These are phyloP conservation scores for Fragilaria radians DNA, from an alignment of 108 stramenopile genomes.

Conservation along the genomic window DNA sequence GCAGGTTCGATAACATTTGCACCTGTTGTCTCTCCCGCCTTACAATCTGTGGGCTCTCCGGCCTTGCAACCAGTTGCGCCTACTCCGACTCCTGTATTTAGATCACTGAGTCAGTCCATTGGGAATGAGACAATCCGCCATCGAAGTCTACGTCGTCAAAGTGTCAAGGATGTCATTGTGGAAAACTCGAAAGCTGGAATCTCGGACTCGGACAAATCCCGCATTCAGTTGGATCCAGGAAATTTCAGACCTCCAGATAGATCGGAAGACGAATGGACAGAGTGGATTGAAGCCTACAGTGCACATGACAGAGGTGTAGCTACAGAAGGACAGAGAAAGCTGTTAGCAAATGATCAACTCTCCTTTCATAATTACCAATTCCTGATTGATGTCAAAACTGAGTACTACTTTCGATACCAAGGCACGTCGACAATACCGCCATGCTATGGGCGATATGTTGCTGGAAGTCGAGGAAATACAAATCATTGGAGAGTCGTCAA, in stretches of 20 bases:
- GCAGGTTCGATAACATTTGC: too few species aligned
- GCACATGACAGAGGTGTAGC: neutral
- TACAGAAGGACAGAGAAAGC: neutral
- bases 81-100: too few species aligned
- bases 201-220: neutral
- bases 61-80: neutral
- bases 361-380: constrained; percentile 2
- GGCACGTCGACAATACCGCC: constrained; percentile 45
- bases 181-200: too few species aligned
- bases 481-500: constrained; percentile 47
- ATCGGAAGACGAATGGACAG: neutral
- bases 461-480: neutral
- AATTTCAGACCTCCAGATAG: neutral
- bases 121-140: neutral
- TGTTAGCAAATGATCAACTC: neutral
- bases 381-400: constrained; percentile 19
- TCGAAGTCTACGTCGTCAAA: neutral
- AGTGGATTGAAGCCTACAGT: constrained; percentile 2
- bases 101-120: too few species aligned
- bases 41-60: neutral
- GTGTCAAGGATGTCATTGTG: neutral
- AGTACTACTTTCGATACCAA: constrained; percentile 50
- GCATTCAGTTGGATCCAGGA: neutral
- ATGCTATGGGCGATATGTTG: constrained; percentile 16
- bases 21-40: too few species aligned